phyloP scores from a whole-genome alignment of 176 grass and related monocot genomes.

The Bromus sterilis region DNA sequence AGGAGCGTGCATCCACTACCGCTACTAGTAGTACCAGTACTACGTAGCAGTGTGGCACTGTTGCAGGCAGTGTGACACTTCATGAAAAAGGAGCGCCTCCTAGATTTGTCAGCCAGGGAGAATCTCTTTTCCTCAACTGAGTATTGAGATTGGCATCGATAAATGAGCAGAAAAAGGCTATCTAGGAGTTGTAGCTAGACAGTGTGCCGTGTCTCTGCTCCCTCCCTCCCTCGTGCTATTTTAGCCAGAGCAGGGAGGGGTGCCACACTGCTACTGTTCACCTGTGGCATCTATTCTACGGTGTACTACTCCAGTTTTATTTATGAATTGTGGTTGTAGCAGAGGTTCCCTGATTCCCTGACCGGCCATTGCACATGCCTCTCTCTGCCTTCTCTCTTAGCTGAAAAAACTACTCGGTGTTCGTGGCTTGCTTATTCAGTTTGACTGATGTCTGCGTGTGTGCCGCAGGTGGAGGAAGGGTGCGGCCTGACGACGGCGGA shows the following conservation, averaged over 20 bases:
- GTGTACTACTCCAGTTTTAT: background rate
- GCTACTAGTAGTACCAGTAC: background rate
- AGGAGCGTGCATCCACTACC: background rate
- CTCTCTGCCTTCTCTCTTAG: background rate
- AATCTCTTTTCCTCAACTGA: constrained; percentile 18
- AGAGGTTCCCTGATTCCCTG: constrained; percentile 7
- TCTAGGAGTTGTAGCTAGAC: background rate
- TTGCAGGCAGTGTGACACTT: background rate
- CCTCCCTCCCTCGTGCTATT: background rate
- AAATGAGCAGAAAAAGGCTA: constrained; percentile 27
- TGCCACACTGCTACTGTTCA: background rate
- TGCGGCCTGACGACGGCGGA: constrained; percentile 63
- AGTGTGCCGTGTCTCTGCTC: background rate
- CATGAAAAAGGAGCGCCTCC: background rate
- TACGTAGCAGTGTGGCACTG: background rate
- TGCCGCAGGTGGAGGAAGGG: constrained; percentile 74
- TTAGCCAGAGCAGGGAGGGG: background rate
- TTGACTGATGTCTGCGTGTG: background rate
- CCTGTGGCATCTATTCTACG: background rate
- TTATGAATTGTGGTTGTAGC: background rate
- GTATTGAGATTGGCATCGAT: constrained; percentile 18
- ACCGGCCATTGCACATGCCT: background rate
- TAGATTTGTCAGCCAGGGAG: background rate
- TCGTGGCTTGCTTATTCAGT: background rate
- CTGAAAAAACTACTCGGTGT: too few relatives aligned